Evolutionary conservation across 352 stramenopile species (phyloP), one percentile per base, ranked within the genome.

Genomic region (Globisporangium barbulae): DNA sequence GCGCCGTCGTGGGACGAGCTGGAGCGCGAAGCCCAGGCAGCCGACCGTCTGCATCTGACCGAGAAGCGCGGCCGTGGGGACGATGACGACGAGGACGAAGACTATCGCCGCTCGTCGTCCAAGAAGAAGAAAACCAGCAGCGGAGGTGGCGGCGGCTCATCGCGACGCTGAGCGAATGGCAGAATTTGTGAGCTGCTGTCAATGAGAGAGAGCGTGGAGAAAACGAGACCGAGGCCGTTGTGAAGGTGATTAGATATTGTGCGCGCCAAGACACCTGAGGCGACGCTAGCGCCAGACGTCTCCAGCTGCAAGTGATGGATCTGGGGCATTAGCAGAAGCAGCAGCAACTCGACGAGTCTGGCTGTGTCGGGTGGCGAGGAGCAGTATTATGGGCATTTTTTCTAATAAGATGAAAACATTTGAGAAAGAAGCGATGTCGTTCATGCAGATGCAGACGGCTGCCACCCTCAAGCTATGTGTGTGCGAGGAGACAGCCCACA

Each of bases 1-100:
- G 84, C 76, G 7, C 83, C 83, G 48, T 85, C 79, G 25, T 94
- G 85, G 85, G 85, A 94, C 37, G 85, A 93, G 35, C 69, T 94
- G 5, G 85, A 93, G 61, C 92, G 89, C 49, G 84, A 93, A 56
- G 84, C 84, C 12, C 78, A 88, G 60, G 83, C 79, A 5, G 83
- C 81, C 9, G 83, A 91, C 63, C 77, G 81, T 13, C 68, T 91
- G 66, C 73, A 75, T 57, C 55, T 68, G 21, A 64, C 56, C 12
- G 74, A 82, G 59, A 82, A 82, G 54, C 77, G 78, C 47, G 72
- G 72, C 12, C 75, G 79, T 30, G 81, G 75, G 35, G 78, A 78
- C 25, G 76, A 74, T 21, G 72, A 83, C 52, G 78, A 86, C 7
- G 78, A 88, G 3, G 81, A 85, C 39, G 71, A 89, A 68, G 79